These are phyloP conservation scores for Hamigera avellanea DNA, from an alignment of 495 filamentous ascomycete genomes.

Conservation along the genomic window DNA sequence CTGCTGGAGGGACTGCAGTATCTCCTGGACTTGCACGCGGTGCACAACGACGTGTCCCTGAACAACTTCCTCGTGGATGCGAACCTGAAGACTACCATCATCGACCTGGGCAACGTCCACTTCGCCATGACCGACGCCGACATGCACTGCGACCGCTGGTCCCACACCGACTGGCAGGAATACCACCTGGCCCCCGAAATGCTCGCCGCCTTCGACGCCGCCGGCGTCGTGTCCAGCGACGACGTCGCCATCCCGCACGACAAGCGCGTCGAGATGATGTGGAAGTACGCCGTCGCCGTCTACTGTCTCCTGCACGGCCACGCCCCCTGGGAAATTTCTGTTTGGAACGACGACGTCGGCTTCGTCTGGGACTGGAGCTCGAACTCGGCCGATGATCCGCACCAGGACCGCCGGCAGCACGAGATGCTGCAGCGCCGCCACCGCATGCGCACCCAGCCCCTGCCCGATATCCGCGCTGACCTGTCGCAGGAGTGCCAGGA, in stretches of 20 bases:
- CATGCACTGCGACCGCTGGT: neutral
- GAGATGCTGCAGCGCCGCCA: conserved; percentile 4
- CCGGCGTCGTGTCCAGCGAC: conserved; percentile 3
- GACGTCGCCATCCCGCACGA: too few relatives aligned
- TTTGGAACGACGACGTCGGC: conserved; percentile 1
- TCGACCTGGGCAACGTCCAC: conserved; percentile 9
- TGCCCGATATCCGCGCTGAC: conserved; percentile 9
- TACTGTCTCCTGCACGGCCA: conserved; percentile 16
- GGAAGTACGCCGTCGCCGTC: conserved; percentile 12
- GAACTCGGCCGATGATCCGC: neutral
- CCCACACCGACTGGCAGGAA: conserved; percentile 6
- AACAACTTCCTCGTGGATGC: conserved; percentile 15
- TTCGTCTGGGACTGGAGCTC: neutral
- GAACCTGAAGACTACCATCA: conserved; percentile 10
- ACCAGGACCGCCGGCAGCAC: neutral
- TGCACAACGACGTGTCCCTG: conserved; percentile 13
- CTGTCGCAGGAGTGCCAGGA: conserved; percentile 17
- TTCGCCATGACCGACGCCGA: conserved; percentile 5
- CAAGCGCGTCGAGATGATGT: conserved; percentile 4
- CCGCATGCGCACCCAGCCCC: conserved; percentile 7
- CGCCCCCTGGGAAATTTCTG: conserved; percentile 15
- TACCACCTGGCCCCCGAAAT: conserved; percentile 14
- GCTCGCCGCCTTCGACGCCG: conserved; percentile 2
- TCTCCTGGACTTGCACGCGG: conserved; percentile 15
- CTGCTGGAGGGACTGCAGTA: conserved; percentile 12